Evolutionary conservation across 2,329 filamentous ascomycete genomes (phyloP), one percentile per base, ranked within the genome.

Genomic region (Xylaria arbuscula): DNA sequence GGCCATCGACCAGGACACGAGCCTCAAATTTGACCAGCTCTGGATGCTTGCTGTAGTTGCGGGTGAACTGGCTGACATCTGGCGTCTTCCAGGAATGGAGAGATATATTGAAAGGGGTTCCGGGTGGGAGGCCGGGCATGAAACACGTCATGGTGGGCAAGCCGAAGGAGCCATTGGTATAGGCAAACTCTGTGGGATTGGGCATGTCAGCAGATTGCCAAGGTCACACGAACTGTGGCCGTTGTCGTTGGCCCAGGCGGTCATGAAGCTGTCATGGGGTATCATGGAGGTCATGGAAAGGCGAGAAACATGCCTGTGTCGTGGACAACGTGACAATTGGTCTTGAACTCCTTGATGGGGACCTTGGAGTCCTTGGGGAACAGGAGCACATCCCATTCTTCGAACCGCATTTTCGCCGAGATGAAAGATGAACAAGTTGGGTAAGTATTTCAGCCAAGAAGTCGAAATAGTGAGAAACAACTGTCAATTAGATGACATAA

Each of bases 371-470:
- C 85, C 69, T 79, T 80, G 0, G 92, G 90, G 78, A 97, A 97
- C 69, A 97, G 84, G 51, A 97, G 87, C 64, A 96, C 87, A 76
- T 97, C 93, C 93, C 93, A 97, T 76, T 93, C 89, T 74, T 93
- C 88, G 84, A 92, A 97, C 67, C 93, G 90, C 93, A 97, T 97
- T 70, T 74, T 85, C 79, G 62, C 66, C 34, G 67, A 24, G 58
- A 51, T 63, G 73, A 62, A 66, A 51, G 66, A 75, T 70, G 73
- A 63, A 28, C 28, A 28, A 64, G 54, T 57, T 28, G 55, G 48
- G 64, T 69, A 70, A 67, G 60, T 68, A 64, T 69, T 70, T 45
- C 70, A 70, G 68, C 65, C 67, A 69, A 72, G 70, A 72, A 69
- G 70, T 67, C 64, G 51, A 50, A 62, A 48, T 54, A 67, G 68